Conservation (phyloP, 495 filamentous ascomycete species). For the Usnea hakonensis region DNA sequence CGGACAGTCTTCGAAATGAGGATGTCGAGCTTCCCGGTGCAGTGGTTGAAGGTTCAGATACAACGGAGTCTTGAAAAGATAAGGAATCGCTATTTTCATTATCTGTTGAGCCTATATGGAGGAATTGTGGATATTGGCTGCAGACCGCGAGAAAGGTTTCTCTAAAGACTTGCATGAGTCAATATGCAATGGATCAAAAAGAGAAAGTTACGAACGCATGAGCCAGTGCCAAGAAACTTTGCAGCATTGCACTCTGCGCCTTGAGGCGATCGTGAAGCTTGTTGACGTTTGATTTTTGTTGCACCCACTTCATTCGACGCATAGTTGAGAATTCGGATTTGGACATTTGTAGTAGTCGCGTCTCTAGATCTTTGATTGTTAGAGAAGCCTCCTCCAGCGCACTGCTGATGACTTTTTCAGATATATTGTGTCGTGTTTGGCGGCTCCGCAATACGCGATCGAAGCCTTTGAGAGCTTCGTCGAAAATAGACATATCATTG, state of each 20-base stretch:
- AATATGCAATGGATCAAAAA: not conserved
- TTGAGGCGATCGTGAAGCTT: constrained; percentile 16
- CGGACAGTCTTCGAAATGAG: constrained; percentile 11
- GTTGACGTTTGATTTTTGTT: constrained; percentile 10
- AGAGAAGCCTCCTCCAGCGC: constrained; percentile 7
- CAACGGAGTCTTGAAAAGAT: not conserved
- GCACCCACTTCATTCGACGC: constrained; percentile 17
- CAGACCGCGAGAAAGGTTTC: constrained; percentile 13
- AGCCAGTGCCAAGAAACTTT: constrained; percentile 13
- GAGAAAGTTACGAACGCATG: constrained; percentile 9
- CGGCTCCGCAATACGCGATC: constrained; percentile 18
- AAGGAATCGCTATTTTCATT: constrained; percentile 2
- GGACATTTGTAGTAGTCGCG: constrained; percentile 1
- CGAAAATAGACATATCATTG: constrained; percentile 11
- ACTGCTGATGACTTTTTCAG: constrained; percentile 6
- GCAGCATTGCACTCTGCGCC: constrained; percentile 11
- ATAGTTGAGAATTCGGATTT: constrained; percentile 12
- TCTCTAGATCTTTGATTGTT: constrained; percentile 12
- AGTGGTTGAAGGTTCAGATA: constrained; percentile 3
- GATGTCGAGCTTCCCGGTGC: not conserved
- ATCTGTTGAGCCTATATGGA: constrained; percentile 9
- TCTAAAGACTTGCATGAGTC: not conserved
- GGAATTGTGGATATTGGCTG: constrained; percentile 11
- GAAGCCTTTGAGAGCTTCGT: constrained; percentile 17
- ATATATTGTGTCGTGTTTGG: constrained; percentile 18